These are phyloP conservation scores for Phytophthora europaea DNA, from an alignment of 352 stramenopile genomes.

Conservation along the genomic window DNA sequence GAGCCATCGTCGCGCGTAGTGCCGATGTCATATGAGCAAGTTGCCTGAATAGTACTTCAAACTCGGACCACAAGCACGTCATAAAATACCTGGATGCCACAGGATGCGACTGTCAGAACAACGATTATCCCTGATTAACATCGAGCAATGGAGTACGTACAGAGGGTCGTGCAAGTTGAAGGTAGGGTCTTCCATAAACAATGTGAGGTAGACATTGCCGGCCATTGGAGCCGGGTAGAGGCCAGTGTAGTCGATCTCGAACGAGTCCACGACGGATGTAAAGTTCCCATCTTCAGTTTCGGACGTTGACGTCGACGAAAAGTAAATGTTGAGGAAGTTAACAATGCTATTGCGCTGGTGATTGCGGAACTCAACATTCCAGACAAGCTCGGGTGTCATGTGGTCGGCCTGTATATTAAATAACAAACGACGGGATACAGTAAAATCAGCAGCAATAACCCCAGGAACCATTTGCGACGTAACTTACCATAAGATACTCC, in stretches of 20 bases:
- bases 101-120: constrained; percentile 1
- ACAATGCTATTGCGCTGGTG: constrained; percentile 82
- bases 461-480: background rate
- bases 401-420: constrained; percentile 79
- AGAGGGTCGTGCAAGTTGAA: constrained; percentile 93
- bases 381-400: constrained; percentile 95
- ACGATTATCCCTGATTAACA: background rate
- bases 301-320: constrained; percentile 59
- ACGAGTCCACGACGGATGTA: constrained; percentile 57
- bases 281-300: constrained; percentile 52
- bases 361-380: constrained; percentile 90
- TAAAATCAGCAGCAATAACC: background rate
- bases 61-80: constrained; percentile 83
- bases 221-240: constrained; percentile 79
- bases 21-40: constrained; percentile 75
- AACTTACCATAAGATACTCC: constrained; percentile 66
- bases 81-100: constrained; percentile 68
- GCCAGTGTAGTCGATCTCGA: constrained; percentile 79
- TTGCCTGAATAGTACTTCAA: constrained; percentile 76
- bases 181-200: constrained; percentile 95
- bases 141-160: constrained; percentile 44
- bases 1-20: constrained; percentile 69
- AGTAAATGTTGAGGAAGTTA: constrained; percentile 84
- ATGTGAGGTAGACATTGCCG: constrained; percentile 92
- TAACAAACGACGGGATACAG: constrained; percentile 11